Evolutionary conservation across 768 basidiomycete species (phyloP), one percentile per base, ranked within the genome.

Genomic region (Pleurotus djamor): DNA sequence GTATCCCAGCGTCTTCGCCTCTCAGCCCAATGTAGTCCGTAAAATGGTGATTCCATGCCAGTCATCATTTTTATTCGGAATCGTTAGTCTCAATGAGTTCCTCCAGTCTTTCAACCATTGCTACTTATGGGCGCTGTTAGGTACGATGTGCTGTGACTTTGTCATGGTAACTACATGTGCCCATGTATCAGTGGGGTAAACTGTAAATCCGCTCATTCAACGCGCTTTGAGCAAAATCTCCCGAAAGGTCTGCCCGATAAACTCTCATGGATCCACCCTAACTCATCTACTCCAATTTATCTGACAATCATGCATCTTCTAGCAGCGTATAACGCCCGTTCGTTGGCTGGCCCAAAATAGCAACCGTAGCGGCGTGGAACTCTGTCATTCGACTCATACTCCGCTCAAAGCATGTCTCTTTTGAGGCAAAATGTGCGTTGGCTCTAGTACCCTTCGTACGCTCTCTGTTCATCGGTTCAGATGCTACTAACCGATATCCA

Each of bases 311-410:
- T 43, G 41, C 54, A 55, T 44, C 54, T 56, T 32, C 38, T 36
- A 41, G 8, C 12, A 44, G n/a, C 28, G 54, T n/a, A n/a, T n/a
- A 43, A 43, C 52, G 38, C 52, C 38, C 52, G 44, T 55, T 28
- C 21, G 21, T 28, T 28, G 21, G 52, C 28, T 43, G 54, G 41
- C 54, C 54, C 36, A 32, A 45, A 56, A 56, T 56, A 56, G 54
- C 54, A 41, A 9, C 28, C n/a, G 6, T 50, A 50, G 9, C 49
- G 34, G 28, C 49, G 49, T 50, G 49, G 21, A 28, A 28, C 49
- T 6, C 49, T 10, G 10, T 35, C 28, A 9, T 3, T 50, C 10
- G 10, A 33, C 10, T 50, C 7, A 7, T 12, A 50, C 49, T 50
- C 49, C 49, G 49, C 49, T 13, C 21, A 50, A 9, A 50, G 9